phyloP scores from a whole-genome alignment of 2,329 filamentous ascomycete species.

The Claviceps sorghi region DNA sequence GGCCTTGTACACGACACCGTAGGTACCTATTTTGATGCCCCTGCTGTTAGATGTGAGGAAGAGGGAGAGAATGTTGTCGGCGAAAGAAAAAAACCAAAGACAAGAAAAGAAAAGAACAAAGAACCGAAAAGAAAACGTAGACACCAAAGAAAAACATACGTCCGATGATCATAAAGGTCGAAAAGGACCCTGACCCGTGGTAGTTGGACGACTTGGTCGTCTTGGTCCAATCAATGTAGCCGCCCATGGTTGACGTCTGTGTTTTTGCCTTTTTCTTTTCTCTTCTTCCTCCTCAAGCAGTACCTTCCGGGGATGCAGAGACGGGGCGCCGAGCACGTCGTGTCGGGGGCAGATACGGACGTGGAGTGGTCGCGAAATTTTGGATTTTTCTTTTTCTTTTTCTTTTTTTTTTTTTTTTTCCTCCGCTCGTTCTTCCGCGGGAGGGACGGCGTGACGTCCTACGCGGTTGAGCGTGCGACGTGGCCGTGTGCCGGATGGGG shows the following conservation, averaged over 20 bases:
- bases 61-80: too few species aligned
- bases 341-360: not conserved
- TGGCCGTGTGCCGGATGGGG: too few species aligned
- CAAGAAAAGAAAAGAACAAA: not conserved
- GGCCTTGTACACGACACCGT: too few species aligned
- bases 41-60: too few species aligned
- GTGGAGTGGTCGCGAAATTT: too few species aligned
- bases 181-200: constrained; percentile 58
- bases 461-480: too few species aligned
- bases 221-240: constrained; percentile 39
- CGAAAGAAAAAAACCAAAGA: too few species aligned
- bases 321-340: not conserved
- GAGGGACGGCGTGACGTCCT: not conserved
- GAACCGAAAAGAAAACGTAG: not conserved
- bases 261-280: too few species aligned
- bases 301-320: not conserved
- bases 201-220: constrained; percentile 43
- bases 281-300: too few species aligned
- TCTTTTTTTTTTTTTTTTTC: not conserved
- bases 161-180: constrained; percentile 91
- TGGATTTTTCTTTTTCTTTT: too few species aligned
- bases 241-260: constrained; percentile 16
- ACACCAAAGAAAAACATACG: constrained; percentile 46
- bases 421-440: too few species aligned
- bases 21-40: too few species aligned